Conservation (phyloP, 2,329 filamentous ascomycete genomes). For the Paraphaeosphaeria sporulosa region DNA sequence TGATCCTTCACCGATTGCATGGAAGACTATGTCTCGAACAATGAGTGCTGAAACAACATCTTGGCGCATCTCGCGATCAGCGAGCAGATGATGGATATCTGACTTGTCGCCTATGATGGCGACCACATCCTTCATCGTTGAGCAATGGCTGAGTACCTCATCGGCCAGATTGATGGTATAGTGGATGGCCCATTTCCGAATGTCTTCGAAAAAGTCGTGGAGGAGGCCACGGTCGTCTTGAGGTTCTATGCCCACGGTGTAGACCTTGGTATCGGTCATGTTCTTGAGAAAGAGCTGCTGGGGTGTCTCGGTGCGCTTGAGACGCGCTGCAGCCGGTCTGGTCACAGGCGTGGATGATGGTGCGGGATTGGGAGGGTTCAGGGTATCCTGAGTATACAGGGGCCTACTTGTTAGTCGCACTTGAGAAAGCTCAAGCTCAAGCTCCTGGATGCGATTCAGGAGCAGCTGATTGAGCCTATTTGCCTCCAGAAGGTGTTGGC, state of each 20-base stretch:
- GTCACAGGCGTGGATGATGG: neutral
- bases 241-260: slow-evolving; percentile 27
- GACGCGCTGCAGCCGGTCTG: slow-evolving; percentile 13
- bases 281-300: slow-evolving; percentile 22
- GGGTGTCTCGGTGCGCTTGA: slow-evolving; percentile 28
- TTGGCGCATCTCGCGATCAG: slow-evolving; percentile 18
- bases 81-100: slow-evolving; percentile 18
- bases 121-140: slow-evolving; percentile 4
- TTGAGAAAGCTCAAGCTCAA: slow-evolving; percentile 2
- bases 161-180: slow-evolving; percentile 15
- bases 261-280: slow-evolving; percentile 17
- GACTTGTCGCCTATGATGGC: slow-evolving; percentile 12
- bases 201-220: slow-evolving; percentile 32
- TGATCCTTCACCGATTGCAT: slow-evolving; percentile 24
- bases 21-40: slow-evolving; percentile 19
- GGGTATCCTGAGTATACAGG: neutral
- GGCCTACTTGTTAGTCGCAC: neutral
- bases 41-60: slow-evolving; percentile 25
- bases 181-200: slow-evolving; percentile 24
- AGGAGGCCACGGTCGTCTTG: slow-evolving; percentile 28
- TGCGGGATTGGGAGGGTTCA: neutral
- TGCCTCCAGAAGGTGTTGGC: neutral
- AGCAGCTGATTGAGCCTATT: neutral
- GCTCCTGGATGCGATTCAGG: slow-evolving; percentile 4
- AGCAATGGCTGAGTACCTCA: slow-evolving; percentile 12